Base-by-base conservation (phyloP, 805 yeast species). In the Cyberlindnera mississippiensis region DNA sequence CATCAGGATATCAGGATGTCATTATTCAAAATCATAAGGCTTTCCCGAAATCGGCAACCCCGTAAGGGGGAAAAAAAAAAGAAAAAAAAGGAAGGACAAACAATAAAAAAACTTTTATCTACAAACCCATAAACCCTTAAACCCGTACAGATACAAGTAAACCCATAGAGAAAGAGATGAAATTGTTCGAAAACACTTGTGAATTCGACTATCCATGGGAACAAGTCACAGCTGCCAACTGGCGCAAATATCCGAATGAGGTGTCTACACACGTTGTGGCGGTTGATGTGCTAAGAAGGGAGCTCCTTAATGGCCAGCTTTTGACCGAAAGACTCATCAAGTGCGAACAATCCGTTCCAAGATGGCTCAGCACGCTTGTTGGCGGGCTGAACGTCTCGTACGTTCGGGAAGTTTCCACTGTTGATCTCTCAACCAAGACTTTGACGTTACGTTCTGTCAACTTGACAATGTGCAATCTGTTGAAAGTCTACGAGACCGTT, bases 181-280 rank as follows among this genome's bases (percentile, higher is more conserved):
- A 83, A 62, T 69, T 91, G 35, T 90, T 88, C 60, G 78, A 77
- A 32, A 75, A 85, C 30, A 63, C 71, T 15, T 91, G 85, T 60
- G 69, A 65, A 32, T 91, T 88, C 62, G 68, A 78, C 41, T 90
- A 93, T 58, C 78, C 95, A 0, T 91, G 98, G 97, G 95, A 85
- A 19, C 88, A 85, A 53, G 96, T 91, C 19, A 84, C 96, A 1
- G 89, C 95, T 2, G 97, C 98, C 38, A 89, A 90, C 64, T 91
- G 99, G 99, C 80, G 77, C 51, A 91, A 91, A 54, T 91, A 91
- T 64, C 99, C 99, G n/a, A 91, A 93, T 60, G 95, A 89, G 53
- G 72, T 82, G 44, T 81, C 96, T 7, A 76, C 95, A 1, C 99
- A 91, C 63, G 99, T 91, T 9, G 82, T 87, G 22, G 93, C 93